Percentiles rank a stretch among this genome's conserved stretches.
phyloP scores from a whole-genome alignment of 768 basidiomycete species.

The Rhizopogon vinicolor region DNA sequence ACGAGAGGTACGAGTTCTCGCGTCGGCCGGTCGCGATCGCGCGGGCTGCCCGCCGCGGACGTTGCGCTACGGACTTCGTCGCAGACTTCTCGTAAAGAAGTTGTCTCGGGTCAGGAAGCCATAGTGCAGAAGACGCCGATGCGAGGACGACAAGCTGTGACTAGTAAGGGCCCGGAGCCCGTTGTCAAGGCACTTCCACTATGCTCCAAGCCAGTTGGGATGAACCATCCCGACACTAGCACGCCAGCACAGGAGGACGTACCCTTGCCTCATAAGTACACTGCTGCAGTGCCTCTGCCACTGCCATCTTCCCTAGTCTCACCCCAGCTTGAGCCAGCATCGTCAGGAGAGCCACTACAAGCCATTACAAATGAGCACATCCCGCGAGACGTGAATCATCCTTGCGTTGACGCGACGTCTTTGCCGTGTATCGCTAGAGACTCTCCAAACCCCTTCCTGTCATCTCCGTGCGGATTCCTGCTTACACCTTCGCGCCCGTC shows the following conservation, averaged over 20 bases:
- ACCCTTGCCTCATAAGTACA: too few relatives aligned
- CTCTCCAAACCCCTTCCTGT: conserved; percentile 50
- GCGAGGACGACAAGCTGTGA: background rate
- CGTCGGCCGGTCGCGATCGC: too few relatives aligned
- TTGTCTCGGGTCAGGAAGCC: background rate
- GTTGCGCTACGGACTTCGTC: background rate
- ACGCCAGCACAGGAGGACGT: too few relatives aligned
- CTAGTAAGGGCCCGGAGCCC: background rate
- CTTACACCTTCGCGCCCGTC: conserved; percentile 41
- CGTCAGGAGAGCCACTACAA: too few relatives aligned
- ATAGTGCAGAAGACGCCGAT: background rate
- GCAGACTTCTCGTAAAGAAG: background rate
- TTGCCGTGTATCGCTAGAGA: background rate
- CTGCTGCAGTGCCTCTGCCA: too few relatives aligned
- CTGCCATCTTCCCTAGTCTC: too few relatives aligned
- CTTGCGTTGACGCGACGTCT: background rate
- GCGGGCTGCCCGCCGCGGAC: too few relatives aligned
- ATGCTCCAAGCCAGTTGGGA: background rate
- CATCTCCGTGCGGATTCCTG: conserved; percentile 60
- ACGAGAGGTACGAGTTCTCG: background rate
- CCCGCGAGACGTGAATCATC: background rate
- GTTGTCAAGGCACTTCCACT: background rate
- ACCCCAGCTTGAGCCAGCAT: too few relatives aligned
- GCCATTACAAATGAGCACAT: too few relatives aligned
- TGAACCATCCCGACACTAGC: background rate